These are phyloP conservation scores for Picochlorum costavermella DNA, from an alignment of 139 green algal genomes.

Conservation along the genomic window DNA sequence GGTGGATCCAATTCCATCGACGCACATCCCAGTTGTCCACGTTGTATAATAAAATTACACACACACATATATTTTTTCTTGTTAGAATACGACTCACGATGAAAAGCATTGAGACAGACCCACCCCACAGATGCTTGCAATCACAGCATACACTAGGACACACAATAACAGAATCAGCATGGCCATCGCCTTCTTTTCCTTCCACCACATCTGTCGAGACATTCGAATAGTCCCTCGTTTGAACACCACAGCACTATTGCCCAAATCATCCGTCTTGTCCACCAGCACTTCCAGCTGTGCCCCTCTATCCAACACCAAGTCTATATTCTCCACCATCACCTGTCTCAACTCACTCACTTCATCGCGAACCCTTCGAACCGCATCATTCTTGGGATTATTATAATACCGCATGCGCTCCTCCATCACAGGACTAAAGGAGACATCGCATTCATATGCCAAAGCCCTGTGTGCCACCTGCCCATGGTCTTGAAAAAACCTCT, in stretches of 20 bases:
- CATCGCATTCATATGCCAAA: conserved; percentile 82
- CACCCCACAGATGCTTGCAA: not conserved
- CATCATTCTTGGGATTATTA: conserved; percentile 43
- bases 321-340: conserved; percentile 89
- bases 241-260: conserved; percentile 70
- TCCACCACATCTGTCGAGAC: conserved; percentile 4
- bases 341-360: conserved; percentile 74
- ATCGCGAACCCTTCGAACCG: conserved; percentile 64
- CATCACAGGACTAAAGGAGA: conserved; percentile 66
- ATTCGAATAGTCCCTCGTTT: conserved; percentile 25
- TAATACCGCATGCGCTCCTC: conserved; percentile 11
- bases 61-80: not conserved
- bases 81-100: not conserved
- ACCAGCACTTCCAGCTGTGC: conserved; percentile 92
- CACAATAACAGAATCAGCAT: not conserved
- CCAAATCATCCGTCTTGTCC: conserved; percentile 79
- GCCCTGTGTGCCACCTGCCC: conserved; percentile 37
- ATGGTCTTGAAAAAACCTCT: conserved; percentile 59
- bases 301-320: conserved; percentile 78
- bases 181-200: conserved; percentile 1
- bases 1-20: not conserved
- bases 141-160: conserved; percentile 2
- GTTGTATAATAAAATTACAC: conserved; percentile 1
- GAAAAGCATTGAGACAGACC: not conserved
- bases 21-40: not conserved